Base-by-base conservation (phyloP, 495 filamentous ascomycete species). In the Margaritispora aquatica region DNA sequence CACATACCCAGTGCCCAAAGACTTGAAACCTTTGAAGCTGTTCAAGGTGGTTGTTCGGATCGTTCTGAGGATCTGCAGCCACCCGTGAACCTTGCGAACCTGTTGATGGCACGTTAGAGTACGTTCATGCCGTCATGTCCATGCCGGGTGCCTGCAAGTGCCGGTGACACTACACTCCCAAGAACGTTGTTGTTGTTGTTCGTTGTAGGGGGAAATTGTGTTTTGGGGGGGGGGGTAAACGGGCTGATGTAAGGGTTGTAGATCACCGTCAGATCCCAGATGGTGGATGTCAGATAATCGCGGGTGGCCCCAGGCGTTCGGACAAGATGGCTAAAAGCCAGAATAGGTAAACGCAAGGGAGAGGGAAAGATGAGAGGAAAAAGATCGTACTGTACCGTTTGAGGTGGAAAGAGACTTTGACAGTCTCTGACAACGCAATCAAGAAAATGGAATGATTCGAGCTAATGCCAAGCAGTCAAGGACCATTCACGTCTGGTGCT, bases 31-130 rank as follows among this genome's bases (percentile, higher is more conserved):
- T 62, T 63, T 66, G 60, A 60, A n/a, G 63, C 58, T 53, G 36
- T 50, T 54, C 47, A 55, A 21, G 57, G 56, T 34, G n/a, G 29
- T 36, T 20, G 60, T 54, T 46, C 49, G 60, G 59, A 53, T 57
- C 47, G 38, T 44, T 57, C 63, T 63, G 63, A 66, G 34, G 31
- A 47, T 66, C 63, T 66, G 63, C 63, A 66, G 63, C 60, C 59
- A 66, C 60, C 63, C 63, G 63, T 36, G 27, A 53, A 20, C 38
- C 38, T 44, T 24, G 51, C 29, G 53, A 63, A 66, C 63, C 63
- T 66, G 60, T 60, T 66, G 55, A 60, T 60, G 36, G 53, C 13
- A 55, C 34, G 56, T 60, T 31, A 63, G 50, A 58, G 55, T 58
- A 22, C 53, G 55, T 61, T 61, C 57, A 61, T 55, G 55, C 48